Evolutionary conservation across 768 basidiomycete species (phyloP).

Genomic region (Hydnomerulius pinastri): DNA sequence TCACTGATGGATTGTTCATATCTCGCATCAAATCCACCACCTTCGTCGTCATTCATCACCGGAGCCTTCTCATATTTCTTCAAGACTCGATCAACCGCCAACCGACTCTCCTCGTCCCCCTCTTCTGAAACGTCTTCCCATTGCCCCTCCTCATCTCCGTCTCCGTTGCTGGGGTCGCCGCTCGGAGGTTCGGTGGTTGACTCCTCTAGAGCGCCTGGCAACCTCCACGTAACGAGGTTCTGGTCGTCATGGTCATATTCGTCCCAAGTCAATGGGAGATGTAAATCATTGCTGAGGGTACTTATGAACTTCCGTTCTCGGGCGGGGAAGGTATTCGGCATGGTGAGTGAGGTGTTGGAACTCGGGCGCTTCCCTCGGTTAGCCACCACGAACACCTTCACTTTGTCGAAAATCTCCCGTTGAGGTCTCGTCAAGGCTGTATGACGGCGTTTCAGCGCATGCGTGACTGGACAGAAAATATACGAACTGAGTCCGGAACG

Average conservation of each 20-base stretch:
- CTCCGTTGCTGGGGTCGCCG: slow-evolving; percentile 41
- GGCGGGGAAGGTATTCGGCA: slow-evolving; percentile 80
- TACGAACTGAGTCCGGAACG: slow-evolving; percentile 64
- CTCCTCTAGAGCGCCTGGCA: slow-evolving; percentile 50
- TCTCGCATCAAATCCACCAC: slow-evolving; percentile 76
- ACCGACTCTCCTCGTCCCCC: slow-evolving; percentile 69
- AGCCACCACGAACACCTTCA: slow-evolving; percentile 72
- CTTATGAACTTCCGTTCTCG: slow-evolving; percentile 80
- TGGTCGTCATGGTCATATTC: slow-evolving; percentile 85
- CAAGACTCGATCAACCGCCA: slow-evolving; percentile 81
- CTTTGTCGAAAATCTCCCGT: slow-evolving; percentile 72
- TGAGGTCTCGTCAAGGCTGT: slow-evolving; percentile 74
- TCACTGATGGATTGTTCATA: slow-evolving; percentile 71
- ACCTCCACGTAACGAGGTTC: slow-evolving; percentile 69
- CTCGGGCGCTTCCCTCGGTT: slow-evolving; percentile 36
- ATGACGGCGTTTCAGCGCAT: background rate
- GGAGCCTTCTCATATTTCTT: slow-evolving; percentile 87
- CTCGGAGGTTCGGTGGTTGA: slow-evolving; percentile 32
- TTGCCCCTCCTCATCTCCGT: slow-evolving; percentile 54
- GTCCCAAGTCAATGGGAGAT: slow-evolving; percentile 87
- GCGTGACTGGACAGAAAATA: background rate
- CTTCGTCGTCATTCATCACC: slow-evolving; percentile 68
- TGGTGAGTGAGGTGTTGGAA: slow-evolving; percentile 47
- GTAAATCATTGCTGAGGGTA: slow-evolving; percentile 73
- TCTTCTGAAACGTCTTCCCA: slow-evolving; percentile 49